These are phyloP conservation scores for Colletotrichum neosansevieriae DNA, from an alignment of 2,329 filamentous ascomycete genomes.

Conservation along the genomic window DNA sequence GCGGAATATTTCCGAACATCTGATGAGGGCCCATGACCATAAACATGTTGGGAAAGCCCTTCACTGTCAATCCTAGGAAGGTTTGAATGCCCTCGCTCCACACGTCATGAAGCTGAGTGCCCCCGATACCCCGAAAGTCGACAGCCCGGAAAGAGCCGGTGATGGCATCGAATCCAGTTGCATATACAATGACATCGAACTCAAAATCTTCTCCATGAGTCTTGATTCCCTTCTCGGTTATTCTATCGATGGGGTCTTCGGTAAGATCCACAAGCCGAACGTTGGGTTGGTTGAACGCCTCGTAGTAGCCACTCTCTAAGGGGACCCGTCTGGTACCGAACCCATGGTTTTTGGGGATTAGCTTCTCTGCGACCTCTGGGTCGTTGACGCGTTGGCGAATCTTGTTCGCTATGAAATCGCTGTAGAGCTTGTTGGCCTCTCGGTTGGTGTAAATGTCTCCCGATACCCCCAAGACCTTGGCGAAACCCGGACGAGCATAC, in stretches of 20 bases:
- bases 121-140: constrained; percentile 49
- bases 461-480: constrained; percentile 45
- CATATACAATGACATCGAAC: constrained; percentile 54
- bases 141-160: constrained; percentile 48
- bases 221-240: constrained; percentile 52
- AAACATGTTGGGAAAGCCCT: constrained; percentile 62
- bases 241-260: constrained; percentile 53
- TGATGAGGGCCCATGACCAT: constrained; percentile 59
- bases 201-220: constrained; percentile 47
- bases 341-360: constrained; percentile 49
- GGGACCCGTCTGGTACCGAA: constrained; percentile 50
- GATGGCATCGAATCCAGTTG: constrained; percentile 57
- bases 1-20: constrained; percentile 57
- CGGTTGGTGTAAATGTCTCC: constrained; percentile 46
- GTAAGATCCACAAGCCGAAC: constrained; percentile 61
- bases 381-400: constrained; percentile 52
- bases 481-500: constrained; percentile 54
- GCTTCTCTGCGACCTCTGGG: constrained; percentile 49
- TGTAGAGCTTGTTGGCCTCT: constrained; percentile 46
- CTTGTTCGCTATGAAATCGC: constrained; percentile 49
- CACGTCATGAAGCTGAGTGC: constrained; percentile 45
- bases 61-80: constrained; percentile 56
- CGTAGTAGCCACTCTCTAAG: constrained; percentile 62
- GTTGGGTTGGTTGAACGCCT: constrained; percentile 60
- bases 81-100: constrained; percentile 52